Evolutionary conservation across 306 rosid species (phyloP).

Genomic region (Calophaca sinica): DNA sequence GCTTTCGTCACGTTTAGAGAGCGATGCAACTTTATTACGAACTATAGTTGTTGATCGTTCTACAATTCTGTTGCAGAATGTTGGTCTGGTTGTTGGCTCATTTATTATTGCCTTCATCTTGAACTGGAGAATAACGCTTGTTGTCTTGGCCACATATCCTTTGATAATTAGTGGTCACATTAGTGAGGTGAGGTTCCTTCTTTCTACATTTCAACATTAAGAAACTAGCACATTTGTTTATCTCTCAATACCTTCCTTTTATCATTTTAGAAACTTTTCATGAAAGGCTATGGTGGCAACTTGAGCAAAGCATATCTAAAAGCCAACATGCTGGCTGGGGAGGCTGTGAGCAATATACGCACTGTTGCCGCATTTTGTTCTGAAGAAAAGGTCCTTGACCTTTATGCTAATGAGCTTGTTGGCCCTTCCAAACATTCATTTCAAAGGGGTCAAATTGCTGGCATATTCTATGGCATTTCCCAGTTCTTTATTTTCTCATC

Average conservation of each 20-base stretch:
- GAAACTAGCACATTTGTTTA: conserved; percentile 21
- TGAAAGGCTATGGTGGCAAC: conserved; percentile 98
- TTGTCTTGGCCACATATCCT: conserved; percentile 92
- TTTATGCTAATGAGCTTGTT: conserved; percentile 77
- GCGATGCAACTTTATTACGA: conserved; percentile 78
- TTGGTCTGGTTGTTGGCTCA: conserved; percentile 82
- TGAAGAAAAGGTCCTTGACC: conserved; percentile 80
- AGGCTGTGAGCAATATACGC: conserved; percentile 93
- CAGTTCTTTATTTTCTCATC: conserved; percentile 98
- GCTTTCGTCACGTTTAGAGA: conserved; percentile 90
- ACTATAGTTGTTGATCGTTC: conserved; percentile 89
- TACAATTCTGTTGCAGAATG: conserved; percentile 82
- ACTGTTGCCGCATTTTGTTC: conserved; percentile 97
- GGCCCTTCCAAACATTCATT: conserved; percentile 84
- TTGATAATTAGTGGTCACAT: conserved; percentile 91
- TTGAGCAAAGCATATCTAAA: conserved; percentile 95
- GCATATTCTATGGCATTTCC: conserved; percentile 82
- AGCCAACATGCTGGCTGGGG: conserved; percentile 96
- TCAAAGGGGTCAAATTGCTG: conserved; percentile 90
- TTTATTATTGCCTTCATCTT: conserved; percentile 85
- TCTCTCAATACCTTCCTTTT: conserved; percentile 23
- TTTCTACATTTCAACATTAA: conserved; percentile 22
- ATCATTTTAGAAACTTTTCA: conserved; percentile 81
- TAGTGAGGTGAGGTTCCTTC: conserved; percentile 90
- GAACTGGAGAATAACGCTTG: conserved; percentile 95